These are phyloP conservation scores for Persicaria maculosa DNA, from an alignment of 148 eudicot species.

Conservation along the genomic window DNA sequence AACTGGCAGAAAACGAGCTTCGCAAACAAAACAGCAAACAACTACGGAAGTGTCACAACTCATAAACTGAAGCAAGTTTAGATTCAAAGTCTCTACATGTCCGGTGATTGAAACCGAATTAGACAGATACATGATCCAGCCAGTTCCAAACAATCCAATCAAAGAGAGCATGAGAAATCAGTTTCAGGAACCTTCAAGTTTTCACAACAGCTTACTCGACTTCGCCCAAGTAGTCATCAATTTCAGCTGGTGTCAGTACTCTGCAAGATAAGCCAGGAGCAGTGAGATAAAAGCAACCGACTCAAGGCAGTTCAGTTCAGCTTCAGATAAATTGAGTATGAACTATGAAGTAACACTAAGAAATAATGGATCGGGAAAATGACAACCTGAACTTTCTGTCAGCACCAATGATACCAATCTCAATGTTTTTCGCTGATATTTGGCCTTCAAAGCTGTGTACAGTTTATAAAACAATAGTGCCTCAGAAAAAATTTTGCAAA, in stretches of 20 bases:
- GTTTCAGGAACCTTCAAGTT: background rate
- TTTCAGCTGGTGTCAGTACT: slow-evolving; percentile 82
- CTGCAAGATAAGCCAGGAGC: slow-evolving; percentile 38
- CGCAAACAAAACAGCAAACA: too few species aligned
- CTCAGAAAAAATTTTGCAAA: background rate
- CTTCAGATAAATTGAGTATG: background rate
- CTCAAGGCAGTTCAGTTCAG: background rate
- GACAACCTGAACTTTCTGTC: slow-evolving; percentile 79
- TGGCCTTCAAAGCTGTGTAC: slow-evolving; percentile 83
- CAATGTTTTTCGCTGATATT: slow-evolving; percentile 83
- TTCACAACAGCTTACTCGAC: slow-evolving; percentile 39
- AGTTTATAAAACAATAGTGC: background rate
- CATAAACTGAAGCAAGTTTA: too few species aligned
- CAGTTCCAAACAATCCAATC: too few species aligned
- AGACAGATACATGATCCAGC: too few species aligned
- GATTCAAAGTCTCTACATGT: too few species aligned
- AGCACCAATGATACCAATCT: slow-evolving; percentile 81
- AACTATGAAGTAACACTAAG: background rate
- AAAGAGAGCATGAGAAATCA: too few species aligned
- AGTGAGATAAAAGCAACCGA: background rate
- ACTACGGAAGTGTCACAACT: too few species aligned
- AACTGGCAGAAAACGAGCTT: too few species aligned
- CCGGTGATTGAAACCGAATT: too few species aligned
- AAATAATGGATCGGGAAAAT: background rate
- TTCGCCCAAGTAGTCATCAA: slow-evolving; percentile 93